Conservation (phyloP, 1,284 basidiomycete genomes). For the Stygiomarasmius scandens region DNA sequence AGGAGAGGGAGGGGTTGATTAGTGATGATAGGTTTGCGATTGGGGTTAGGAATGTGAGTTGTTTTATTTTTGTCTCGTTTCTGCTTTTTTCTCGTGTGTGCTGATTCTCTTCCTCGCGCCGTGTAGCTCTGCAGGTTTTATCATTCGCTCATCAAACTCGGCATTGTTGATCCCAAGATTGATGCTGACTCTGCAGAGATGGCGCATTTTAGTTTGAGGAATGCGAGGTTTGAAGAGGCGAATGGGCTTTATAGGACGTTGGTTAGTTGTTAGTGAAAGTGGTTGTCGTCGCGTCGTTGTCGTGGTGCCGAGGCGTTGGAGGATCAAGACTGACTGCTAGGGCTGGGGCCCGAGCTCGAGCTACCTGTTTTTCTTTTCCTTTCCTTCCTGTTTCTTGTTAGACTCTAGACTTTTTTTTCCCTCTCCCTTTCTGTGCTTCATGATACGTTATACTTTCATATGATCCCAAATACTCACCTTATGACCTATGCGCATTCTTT, state of each 20-base stretch:
- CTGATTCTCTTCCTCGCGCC: background rate
- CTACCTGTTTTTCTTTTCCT: too few species aligned
- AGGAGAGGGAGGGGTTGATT: conserved; percentile 63
- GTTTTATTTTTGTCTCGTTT: background rate
- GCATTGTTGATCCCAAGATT: conserved; percentile 57
- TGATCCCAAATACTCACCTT: too few species aligned
- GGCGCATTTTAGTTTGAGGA: conserved; percentile 68
- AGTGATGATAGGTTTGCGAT: conserved; percentile 73
- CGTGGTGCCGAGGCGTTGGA: too few species aligned
- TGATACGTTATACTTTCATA: background rate
- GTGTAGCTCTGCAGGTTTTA: conserved; percentile 76
- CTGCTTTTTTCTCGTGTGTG: conserved; percentile 4
- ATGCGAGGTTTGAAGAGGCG: conserved; percentile 74
- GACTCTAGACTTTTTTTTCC: too few species aligned
- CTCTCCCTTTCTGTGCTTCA: background rate
- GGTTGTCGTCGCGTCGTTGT: too few species aligned
- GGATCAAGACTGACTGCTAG: too few species aligned
- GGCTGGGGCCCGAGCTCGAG: too few species aligned
- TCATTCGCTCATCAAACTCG: conserved; percentile 63
- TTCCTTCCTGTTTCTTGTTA: too few species aligned
- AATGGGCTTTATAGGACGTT: conserved; percentile 67
- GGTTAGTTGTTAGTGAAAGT: conserved; percentile 26
- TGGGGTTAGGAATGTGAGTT: conserved; percentile 67
- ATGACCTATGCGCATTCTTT: too few species aligned
- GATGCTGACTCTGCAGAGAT: conserved; percentile 75